Evolutionary conservation across 2,329 filamentous ascomycete genomes (phyloP).

Genomic region (Capronia epimyces): DNA sequence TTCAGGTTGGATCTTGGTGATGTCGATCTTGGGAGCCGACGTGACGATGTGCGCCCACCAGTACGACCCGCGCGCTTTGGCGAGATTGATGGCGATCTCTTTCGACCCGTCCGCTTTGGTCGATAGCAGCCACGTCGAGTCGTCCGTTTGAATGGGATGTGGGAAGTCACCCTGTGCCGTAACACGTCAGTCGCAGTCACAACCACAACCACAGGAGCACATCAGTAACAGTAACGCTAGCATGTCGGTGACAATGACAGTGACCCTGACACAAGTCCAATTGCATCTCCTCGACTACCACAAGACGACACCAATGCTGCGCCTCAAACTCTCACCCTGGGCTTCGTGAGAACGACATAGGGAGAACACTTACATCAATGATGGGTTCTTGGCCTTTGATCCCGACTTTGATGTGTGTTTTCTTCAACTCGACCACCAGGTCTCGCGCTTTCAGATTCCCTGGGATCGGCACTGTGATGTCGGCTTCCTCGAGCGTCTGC

Average conservation of each 20-base stretch:
- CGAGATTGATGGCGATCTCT: constrained; percentile 80
- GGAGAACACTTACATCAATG: constrained; percentile 66
- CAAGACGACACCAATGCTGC: no score
- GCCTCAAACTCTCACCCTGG: no score
- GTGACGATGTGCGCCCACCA: constrained; percentile 97
- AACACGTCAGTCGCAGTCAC: background rate
- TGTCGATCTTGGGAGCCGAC: constrained; percentile 82
- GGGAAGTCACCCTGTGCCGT: constrained; percentile 69
- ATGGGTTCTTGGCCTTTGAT: constrained; percentile 85
- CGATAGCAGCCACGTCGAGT: constrained; percentile 90
- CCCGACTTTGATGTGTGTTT: constrained; percentile 68
- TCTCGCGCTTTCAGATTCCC: constrained; percentile 80
- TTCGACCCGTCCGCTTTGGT: constrained; percentile 57
- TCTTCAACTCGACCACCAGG: constrained; percentile 75
- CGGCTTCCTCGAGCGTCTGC: constrained; percentile 83
- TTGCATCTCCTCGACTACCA: no score
- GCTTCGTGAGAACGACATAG: no score
- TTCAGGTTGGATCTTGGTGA: constrained; percentile 89
- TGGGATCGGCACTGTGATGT: constrained; percentile 71
- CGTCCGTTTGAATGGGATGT: constrained; percentile 71
- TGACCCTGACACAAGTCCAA: no score
- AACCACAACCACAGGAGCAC: background rate
- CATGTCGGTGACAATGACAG: no score
- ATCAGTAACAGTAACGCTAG: no score
- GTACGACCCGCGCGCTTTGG: constrained; percentile 95